Base-by-base conservation (phyloP, 129 eudicot species). In the Helianthus annuus region DNA sequence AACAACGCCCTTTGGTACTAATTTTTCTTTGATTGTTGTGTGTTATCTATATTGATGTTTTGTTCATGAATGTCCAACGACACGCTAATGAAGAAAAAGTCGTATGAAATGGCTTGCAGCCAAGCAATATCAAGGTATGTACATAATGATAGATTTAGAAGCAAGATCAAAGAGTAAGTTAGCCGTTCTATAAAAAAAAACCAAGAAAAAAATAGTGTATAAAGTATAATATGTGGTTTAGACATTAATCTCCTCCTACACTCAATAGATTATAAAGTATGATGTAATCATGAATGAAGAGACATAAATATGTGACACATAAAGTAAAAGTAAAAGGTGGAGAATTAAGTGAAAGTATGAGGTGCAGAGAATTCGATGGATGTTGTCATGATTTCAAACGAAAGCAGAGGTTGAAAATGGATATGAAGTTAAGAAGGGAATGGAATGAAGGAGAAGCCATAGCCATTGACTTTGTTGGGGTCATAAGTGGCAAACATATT, bases 361-460 rank as follows among this genome's bases (percentile, higher is more conserved):
- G 78, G 78, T 74, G 71, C 54, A 64, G 22, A 74, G 45, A 45
- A 64, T 13, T 61, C 11, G 17, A 54, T 65, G 72, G 61, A 13
- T 4, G 79, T 39, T 3, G 56, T 52, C 24, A 75, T 75, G 72
- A 75, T 75, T 75, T 52, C 32, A 65, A 64, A 40, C 16, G 66
- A 78, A 83, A 78, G 83, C 32, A 83, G 69, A 17, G 83, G 83
- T 61, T 64, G 76, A 24, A 40, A 81, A 72, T 38, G 58, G 27
- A 19, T 32, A 53, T 76, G 64, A 64, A 38, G 71, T 51, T 15
- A 16, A 54, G 17, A 42, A 42, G 15, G 48, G 49, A 38, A 36
- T 16, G 44, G 19, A 61, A 10, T 22, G 69, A 72, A 64, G 32
- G 78, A 74, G 66, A 54, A 44, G 12, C 48, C 48, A 42, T 78